Percentiles rank a stretch among this genome's conserved stretches.
Conservation (phyloP, 2,329 filamentous ascomycete genomes). For the Calcarisporium arbuscula region DNA sequence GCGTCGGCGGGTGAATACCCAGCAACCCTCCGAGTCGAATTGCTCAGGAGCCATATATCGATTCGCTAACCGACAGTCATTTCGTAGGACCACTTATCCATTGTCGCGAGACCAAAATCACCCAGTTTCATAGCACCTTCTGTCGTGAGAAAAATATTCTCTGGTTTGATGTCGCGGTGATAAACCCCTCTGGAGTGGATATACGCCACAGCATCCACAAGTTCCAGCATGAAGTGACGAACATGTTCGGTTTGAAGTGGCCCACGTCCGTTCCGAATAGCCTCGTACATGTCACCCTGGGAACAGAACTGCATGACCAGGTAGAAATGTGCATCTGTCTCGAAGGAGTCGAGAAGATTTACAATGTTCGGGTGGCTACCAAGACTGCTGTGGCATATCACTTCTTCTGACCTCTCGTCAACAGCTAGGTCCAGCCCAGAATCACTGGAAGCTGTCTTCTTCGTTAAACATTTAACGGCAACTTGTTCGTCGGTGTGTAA, state of each 20-base stretch:
- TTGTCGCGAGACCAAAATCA: conserved; percentile 90
- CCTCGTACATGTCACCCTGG: conserved; percentile 94
- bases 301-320: conserved; percentile 93
- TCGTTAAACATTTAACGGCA: conserved; percentile 94
- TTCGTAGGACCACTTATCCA: conserved; percentile 85
- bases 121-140: conserved; percentile 90
- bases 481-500: conserved; percentile 69
- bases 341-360: conserved; percentile 84
- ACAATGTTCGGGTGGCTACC: conserved; percentile 85
- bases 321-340: conserved; percentile 85
- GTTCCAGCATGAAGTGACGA: conserved; percentile 92
- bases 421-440: conserved; percentile 60
- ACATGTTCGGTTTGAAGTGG: conserved; percentile 95
- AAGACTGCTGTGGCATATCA: conserved; percentile 72
- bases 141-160: conserved; percentile 93
- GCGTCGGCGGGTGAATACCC: conserved; percentile 92
- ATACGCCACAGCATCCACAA: conserved; percentile 82
- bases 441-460: conserved; percentile 59
- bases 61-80: conserved; percentile 91
- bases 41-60: conserved; percentile 99
- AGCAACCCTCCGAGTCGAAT: conserved; percentile 77
- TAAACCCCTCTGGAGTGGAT: conserved; percentile 89
- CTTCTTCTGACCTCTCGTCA: conserved; percentile 78
- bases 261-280: conserved; percentile 81
- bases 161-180: conserved; percentile 97